A percentile compares a stretch with the other conserved stretches of the same genome.
These are phyloP conservation scores for Lentinula sp. DNA, from an alignment of 768 basidiomycete species.

Conservation along the genomic window DNA sequence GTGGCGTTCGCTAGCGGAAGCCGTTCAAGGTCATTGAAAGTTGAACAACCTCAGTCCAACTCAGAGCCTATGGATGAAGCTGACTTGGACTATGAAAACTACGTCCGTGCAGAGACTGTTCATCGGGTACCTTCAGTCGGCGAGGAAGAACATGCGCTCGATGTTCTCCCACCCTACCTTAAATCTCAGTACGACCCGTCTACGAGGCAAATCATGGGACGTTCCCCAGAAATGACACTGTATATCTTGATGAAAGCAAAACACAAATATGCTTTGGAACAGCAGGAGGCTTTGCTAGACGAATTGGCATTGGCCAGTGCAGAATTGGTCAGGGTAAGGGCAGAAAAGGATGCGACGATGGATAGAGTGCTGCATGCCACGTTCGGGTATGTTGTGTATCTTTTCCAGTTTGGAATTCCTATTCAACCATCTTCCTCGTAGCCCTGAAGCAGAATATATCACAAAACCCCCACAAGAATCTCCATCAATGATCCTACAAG, in stretches of 20 bases:
- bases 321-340: slow-evolving; percentile 46
- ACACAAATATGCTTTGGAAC: slow-evolving; percentile 58
- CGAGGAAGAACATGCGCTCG: slow-evolving; percentile 32
- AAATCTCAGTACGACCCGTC: slow-evolving; percentile 41
- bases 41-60: slow-evolving; percentile 44
- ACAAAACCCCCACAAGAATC: neutral
- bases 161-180: slow-evolving; percentile 52
- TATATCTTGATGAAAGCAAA: slow-evolving; percentile 78
- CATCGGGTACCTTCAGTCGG: slow-evolving; percentile 11
- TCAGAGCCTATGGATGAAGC: slow-evolving; percentile 24
- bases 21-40: slow-evolving; percentile 57
- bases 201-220: slow-evolving; percentile 62
- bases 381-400: slow-evolving; percentile 42
- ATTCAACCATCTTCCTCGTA: neutral
- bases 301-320: slow-evolving; percentile 52
- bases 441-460: neutral
- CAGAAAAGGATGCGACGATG: slow-evolving; percentile 57
- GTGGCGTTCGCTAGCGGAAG: slow-evolving; percentile 16
- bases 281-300: slow-evolving; percentile 58
- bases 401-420: neutral
- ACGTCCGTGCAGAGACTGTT: neutral
- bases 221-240: slow-evolving; percentile 64
- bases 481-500: neutral
- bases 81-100: slow-evolving; percentile 24
- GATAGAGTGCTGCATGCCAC: slow-evolving; percentile 42